These are phyloP conservation scores for Penicillium macrosclerotiorum DNA, from an alignment of 495 filamentous ascomycete genomes.

Conservation along the genomic window DNA sequence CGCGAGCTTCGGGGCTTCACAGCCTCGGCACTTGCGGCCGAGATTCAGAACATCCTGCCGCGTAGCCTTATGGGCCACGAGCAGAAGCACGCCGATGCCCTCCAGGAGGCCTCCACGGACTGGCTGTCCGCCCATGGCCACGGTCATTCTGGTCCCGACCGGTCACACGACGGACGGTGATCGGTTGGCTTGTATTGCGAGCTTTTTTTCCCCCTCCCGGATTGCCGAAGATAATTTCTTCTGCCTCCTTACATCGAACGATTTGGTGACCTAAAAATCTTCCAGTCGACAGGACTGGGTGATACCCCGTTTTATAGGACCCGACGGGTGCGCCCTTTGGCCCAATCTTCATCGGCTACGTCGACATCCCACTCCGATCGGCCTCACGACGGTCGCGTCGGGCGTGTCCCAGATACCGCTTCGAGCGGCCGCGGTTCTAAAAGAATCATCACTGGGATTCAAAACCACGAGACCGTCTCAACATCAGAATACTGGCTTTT, in stretches of 20 bases:
- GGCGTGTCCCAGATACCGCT: constrained; percentile 8
- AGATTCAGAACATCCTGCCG: constrained; percentile 56
- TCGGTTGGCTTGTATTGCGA: too few species aligned
- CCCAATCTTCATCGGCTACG: not conserved
- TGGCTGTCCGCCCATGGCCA: constrained; percentile 60
- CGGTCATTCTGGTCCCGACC: constrained; percentile 40
- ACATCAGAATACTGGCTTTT: too few species aligned
- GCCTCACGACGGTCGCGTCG: constrained; percentile 15
- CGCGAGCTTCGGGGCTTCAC: constrained; percentile 76
- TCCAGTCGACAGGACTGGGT: too few species aligned
- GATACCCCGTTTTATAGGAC: too few species aligned
- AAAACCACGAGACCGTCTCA: too few species aligned
- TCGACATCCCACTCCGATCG: constrained; percentile 11
- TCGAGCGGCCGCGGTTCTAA: constrained; percentile 3
- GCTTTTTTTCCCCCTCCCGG: too few species aligned
- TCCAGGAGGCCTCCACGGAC: constrained; percentile 61
- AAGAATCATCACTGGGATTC: not conserved
- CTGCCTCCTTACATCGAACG: constrained; percentile 9
- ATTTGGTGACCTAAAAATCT: constrained; percentile 11
- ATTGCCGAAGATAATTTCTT: not conserved
- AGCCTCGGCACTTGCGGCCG: constrained; percentile 64
- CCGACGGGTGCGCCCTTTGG: too few species aligned
- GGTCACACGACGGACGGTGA: constrained; percentile 37
- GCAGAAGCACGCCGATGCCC: constrained; percentile 42
- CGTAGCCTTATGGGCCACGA: constrained; percentile 33